Conservation (phyloP, 257 asterid species). For the Solanum pimpinellifolium region DNA sequence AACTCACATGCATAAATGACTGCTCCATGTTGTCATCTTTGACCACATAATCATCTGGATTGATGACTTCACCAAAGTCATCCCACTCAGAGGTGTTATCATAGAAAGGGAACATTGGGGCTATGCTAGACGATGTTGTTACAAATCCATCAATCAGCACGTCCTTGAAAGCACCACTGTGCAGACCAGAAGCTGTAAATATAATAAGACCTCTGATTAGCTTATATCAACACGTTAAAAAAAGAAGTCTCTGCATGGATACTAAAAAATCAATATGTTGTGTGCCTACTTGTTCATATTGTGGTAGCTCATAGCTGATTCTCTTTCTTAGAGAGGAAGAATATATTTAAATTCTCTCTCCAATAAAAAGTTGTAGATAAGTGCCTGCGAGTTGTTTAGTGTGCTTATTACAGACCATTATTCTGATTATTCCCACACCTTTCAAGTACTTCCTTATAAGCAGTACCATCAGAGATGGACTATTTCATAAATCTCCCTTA, state of each 20-base stretch:
- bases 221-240: background rate
- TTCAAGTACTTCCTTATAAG: background rate
- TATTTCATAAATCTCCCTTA: background rate
- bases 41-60: slow-evolving; percentile 81
- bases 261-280: background rate
- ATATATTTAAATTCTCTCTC: background rate
- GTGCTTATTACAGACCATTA: background rate
- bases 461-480: background rate
- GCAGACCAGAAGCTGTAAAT: slow-evolving; percentile 49
- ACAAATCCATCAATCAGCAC: slow-evolving; percentile 83
- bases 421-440: background rate
- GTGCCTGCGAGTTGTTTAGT: background rate
- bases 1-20: slow-evolving; percentile 48
- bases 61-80: slow-evolving; percentile 95
- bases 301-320: background rate
- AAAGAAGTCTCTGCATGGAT: background rate
- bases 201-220: background rate
- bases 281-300: background rate
- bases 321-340: background rate
- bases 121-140: slow-evolving; percentile 59
- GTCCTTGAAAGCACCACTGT: slow-evolving; percentile 67
- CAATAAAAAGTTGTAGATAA: background rate
- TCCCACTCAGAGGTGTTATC: slow-evolving; percentile 74
- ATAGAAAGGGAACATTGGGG: slow-evolving; percentile 91
- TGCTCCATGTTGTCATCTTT: slow-evolving; percentile 70